Evolutionary conservation across 179 eudicot genomes (phyloP).

Genomic region (Amaranthus tricolor): DNA sequence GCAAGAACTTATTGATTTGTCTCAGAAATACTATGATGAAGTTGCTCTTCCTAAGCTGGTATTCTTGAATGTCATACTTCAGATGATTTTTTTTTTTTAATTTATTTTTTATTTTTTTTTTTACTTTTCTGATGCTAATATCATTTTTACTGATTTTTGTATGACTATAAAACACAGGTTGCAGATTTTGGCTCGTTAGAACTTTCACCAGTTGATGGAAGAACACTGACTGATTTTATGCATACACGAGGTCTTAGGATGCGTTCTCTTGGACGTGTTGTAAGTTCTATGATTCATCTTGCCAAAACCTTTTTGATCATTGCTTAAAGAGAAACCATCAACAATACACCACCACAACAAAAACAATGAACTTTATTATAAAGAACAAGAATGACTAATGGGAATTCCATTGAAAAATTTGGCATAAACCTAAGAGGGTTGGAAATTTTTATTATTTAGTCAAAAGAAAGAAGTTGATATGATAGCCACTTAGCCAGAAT

Average conservation of each 20-base stretch:
- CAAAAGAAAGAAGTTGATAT: not conserved
- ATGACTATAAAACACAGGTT: constrained; percentile 51
- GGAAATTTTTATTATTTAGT: not conserved
- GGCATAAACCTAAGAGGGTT: not conserved
- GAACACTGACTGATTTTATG: constrained; percentile 97
- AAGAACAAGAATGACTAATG: not conserved
- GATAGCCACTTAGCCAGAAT: no score
- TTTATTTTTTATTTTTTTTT: constrained; percentile 5
- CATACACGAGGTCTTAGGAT: constrained; percentile 98
- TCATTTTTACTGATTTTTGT: constrained; percentile 5
- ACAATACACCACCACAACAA: no score
- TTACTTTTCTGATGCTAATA: constrained; percentile 1
- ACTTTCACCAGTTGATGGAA: constrained; percentile 99
- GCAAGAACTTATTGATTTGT: constrained; percentile 78
- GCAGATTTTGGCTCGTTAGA: constrained; percentile 99
- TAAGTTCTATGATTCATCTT: constrained; percentile 35
- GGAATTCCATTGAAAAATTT: not conserved
- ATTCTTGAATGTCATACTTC: constrained; percentile 16
- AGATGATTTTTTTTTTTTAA: not conserved
- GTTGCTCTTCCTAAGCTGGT: constrained; percentile 99
- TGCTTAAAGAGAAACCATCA: not conserved
- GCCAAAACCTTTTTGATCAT: not conserved
- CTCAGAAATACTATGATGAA: constrained; percentile 86
- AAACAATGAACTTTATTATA: no score
- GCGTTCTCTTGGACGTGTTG: constrained; percentile 98